Base-by-base conservation (phyloP, 768 basidiomycete species). In the Leucocoprinus birnbaumii region DNA sequence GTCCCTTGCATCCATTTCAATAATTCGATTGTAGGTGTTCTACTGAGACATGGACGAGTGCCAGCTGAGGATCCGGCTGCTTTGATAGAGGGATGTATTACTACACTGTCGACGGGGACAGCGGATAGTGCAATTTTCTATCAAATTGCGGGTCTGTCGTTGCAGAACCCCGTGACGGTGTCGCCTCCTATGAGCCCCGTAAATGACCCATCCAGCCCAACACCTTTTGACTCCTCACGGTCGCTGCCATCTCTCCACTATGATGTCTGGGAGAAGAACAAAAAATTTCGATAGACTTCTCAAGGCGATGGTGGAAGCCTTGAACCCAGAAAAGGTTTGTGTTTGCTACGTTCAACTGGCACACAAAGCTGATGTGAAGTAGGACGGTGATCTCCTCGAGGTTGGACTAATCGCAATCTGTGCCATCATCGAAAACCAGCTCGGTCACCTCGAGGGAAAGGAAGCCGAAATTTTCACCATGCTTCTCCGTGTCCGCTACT, bases 341-440 rank as follows among this genome's bases (percentile, higher is more conserved):
- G 49, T 13, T 31, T 44, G 41, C 43, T 44, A 38, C 11, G 46
- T 31, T 59, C 34, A 47, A 13, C n/a, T 31, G 27, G 13, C 24
- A 49, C 11, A 46, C 16, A 13, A 3, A 19, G 25, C 31, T 56
- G 19, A 62, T 53, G 24, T 13, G 24, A 14, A n/a, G 31, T 64
- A 94, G 89, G 72, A 72, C 47, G 79, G 80, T 45, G 82, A 86
- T 59, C 73, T 80, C 51, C 73, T 94, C 24, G 86, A 89, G 65
- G 90, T 91, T 62, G 92, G 84, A 24, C 70, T 95, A 59, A 87
- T 94, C 55, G 74, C 90, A 27, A 64, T 93, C 10, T 94, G 89
- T 88, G 92, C 94, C 68, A 76, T 93, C 64, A 71, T 95, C 4
- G 87, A 87, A 63, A 80, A 86, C 60, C 90, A 93, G 65, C 76